These are phyloP conservation scores for Eucalyptus pauciflora DNA, from an alignment of 345 rosid species.

Conservation along the genomic window DNA sequence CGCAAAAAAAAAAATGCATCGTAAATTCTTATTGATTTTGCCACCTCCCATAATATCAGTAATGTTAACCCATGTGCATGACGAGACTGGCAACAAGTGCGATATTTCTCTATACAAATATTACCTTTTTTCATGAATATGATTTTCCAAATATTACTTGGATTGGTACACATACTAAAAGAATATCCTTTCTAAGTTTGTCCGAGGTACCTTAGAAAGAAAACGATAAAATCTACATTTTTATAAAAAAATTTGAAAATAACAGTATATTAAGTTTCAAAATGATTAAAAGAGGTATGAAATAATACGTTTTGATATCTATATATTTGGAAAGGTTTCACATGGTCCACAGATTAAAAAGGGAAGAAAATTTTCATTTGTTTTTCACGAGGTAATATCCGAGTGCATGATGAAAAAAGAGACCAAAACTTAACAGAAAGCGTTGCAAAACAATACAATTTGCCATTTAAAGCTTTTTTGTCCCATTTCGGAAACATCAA, in stretches of 20 bases:
- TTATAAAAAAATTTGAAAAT: not conserved
- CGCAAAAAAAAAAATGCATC: rapidly evolving
- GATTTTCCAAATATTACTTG: not conserved
- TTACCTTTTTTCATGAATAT: not conserved
- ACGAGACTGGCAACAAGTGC: not conserved
- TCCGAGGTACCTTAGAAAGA: not conserved
- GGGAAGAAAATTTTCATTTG: not conserved
- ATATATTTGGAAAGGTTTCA: not conserved
- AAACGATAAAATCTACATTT: not conserved
- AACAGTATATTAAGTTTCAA: not conserved
- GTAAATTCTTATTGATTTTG: not conserved
- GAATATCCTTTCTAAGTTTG: not conserved
- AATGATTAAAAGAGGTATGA: not conserved
- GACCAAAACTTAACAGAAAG: not conserved
- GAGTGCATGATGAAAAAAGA: rapidly evolving
- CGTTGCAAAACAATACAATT: not conserved
- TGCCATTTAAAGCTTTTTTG: not conserved
- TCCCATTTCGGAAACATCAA: not conserved
- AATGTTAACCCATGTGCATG: not conserved
- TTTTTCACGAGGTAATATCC: not conserved
- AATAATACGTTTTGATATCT: not conserved
- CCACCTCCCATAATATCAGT: not conserved
- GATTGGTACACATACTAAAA: not conserved
- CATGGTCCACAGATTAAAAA: not conserved
- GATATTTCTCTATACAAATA: not conserved